Conservation (phyloP, 768 basidiomycete species). For the Pleurotus giganteus region DNA sequence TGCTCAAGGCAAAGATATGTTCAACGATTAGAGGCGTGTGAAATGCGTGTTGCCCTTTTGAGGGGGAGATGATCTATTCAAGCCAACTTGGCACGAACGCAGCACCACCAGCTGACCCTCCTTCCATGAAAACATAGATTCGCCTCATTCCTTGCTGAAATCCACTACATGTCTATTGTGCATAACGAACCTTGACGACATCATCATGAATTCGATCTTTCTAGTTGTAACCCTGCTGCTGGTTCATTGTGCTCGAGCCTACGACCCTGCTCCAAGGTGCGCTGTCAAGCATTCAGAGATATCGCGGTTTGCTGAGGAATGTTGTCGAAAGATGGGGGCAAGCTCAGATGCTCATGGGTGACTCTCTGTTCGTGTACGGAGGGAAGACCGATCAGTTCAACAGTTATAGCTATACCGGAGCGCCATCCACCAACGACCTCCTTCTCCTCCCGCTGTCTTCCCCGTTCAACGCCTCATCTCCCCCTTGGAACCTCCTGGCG, state of each 20-base stretch:
- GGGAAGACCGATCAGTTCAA: conserved; percentile 77
- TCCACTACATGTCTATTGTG: not conserved
- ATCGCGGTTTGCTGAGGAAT: conserved; percentile 6
- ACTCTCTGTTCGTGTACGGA: conserved; percentile 70
- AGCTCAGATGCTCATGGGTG: conserved; percentile 55
- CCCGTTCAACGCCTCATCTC: conserved; percentile 55
- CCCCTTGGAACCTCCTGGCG: conserved; percentile 67
- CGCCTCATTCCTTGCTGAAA: not conserved
- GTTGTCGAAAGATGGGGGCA: conserved; percentile 74
- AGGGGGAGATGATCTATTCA: not conserved
- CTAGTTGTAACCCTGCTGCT: not conserved
- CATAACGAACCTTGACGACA: not conserved
- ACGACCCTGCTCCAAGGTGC: conserved; percentile 13
- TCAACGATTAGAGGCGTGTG: too few species aligned
- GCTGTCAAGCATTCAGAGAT: not conserved
- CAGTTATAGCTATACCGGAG: conserved; percentile 68
- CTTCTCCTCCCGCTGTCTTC: conserved; percentile 63
- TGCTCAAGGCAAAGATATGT: too few species aligned
- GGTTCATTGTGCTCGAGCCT: not conserved
- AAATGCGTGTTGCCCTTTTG: too few species aligned
- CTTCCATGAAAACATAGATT: not conserved
- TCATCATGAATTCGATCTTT: not conserved
- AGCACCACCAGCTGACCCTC: not conserved
- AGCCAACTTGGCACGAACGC: not conserved
- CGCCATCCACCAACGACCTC: conserved; percentile 70